Evolutionary conservation across 2,329 filamentous ascomycete genomes (phyloP).

Genomic region (Talaromyces sp.): DNA sequence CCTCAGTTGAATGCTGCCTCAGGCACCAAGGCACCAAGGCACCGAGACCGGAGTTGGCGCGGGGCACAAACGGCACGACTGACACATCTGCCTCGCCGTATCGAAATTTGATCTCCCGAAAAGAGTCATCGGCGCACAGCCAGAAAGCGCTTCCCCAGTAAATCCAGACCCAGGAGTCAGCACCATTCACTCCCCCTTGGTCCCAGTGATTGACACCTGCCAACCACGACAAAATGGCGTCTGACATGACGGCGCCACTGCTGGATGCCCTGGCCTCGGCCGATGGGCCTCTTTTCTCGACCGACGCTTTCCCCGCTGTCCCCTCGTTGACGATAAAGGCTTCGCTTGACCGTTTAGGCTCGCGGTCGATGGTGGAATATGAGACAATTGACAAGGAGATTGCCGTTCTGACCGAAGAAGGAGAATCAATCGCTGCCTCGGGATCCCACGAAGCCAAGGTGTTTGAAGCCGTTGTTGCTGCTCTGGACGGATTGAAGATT

Average conservation of each 20-base stretch:
- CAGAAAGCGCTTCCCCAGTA: background rate
- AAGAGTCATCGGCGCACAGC: slow-evolving; percentile 13
- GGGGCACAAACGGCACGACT: slow-evolving; percentile 7
- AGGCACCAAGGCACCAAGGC: slow-evolving; percentile 1
- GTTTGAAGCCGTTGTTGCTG: slow-evolving; percentile 65
- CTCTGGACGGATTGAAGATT: slow-evolving; percentile 75
- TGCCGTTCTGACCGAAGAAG: slow-evolving; percentile 68
- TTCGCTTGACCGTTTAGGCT: slow-evolving; percentile 77
- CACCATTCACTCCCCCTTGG: background rate
- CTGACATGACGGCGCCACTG: slow-evolving; percentile 59
- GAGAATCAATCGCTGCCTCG: slow-evolving; percentile 63
- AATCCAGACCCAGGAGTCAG: background rate
- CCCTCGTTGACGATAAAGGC: slow-evolving; percentile 71
- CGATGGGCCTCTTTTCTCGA: slow-evolving; percentile 58
- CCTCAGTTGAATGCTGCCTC: background rate
- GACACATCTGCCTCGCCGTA: slow-evolving; percentile 8
- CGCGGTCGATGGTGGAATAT: slow-evolving; percentile 81
- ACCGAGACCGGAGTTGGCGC: background rate
- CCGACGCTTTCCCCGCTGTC: slow-evolving; percentile 61
- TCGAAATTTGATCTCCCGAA: slow-evolving; percentile 13
- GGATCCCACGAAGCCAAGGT: slow-evolving; percentile 80
- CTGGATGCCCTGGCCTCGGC: slow-evolving; percentile 60
- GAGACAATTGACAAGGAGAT: slow-evolving; percentile 77
- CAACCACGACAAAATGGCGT: slow-evolving; percentile 26
- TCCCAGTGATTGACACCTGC: background rate